Evolutionary conservation across 805 yeast species (phyloP).

Genomic region (Yarrowia phangngaensis): DNA sequence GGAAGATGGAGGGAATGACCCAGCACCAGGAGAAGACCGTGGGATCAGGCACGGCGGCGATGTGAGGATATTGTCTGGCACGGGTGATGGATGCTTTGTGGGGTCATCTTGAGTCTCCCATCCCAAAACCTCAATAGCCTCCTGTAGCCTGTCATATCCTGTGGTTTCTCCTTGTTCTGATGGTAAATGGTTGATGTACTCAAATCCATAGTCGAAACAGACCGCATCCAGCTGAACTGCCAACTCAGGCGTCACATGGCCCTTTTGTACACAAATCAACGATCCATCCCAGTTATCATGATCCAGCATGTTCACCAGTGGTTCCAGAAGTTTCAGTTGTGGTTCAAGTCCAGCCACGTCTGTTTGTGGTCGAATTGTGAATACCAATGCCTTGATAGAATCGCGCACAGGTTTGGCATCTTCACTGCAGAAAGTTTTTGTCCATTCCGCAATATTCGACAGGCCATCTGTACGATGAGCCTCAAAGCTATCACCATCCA

Average conservation of each 20-base stretch:
- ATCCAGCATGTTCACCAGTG: slow-evolving; percentile 31
- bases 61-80: slow-evolving; percentile 12
- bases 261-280: slow-evolving; percentile 33
- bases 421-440: slow-evolving; percentile 34
- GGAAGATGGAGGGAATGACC: too few relatives aligned
- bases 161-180: slow-evolving; percentile 30
- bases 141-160: slow-evolving; percentile 36
- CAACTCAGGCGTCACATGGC: slow-evolving; percentile 18
- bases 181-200: slow-evolving; percentile 31
- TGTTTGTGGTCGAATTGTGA: slow-evolving; percentile 33
- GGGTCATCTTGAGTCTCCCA: slow-evolving; percentile 29
- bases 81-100: slow-evolving; percentile 25
- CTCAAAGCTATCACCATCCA: slow-evolving; percentile 33
- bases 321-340: slow-evolving; percentile 29
- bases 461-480: background rate
- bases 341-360: slow-evolving; percentile 22
- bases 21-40: background rate
- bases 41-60: slow-evolving; percentile 11
- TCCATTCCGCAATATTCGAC: slow-evolving; percentile 36
- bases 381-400: slow-evolving; percentile 40
- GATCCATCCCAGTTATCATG: slow-evolving; percentile 35
- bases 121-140: slow-evolving; percentile 34
- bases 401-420: slow-evolving; percentile 42
- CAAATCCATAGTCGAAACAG: slow-evolving; percentile 35
- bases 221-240: slow-evolving; percentile 27